Evolutionary conservation across 2,329 filamentous ascomycete species (phyloP), one percentile per base, ranked within the genome.

Genomic region (Alternaria triticimaculans): DNA sequence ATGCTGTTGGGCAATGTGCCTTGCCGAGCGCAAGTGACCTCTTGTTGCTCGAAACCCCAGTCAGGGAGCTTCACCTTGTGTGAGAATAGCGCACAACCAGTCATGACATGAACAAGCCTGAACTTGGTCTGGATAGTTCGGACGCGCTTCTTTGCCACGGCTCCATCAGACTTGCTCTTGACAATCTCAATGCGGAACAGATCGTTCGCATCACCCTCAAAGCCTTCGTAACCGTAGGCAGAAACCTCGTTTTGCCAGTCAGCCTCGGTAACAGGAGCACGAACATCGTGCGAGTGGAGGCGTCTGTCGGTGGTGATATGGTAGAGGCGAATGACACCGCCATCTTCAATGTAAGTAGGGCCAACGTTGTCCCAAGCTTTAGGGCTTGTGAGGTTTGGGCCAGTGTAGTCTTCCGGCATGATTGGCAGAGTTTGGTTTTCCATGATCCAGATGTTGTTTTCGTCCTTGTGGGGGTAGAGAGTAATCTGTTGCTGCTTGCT

Each of bases 401-500:
- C 94, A 70, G 93, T 88, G 58, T 88, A 84, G 60, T 89, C 90
- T 18, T 96, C 85, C 10, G 96, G 96, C 72, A 74, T 74, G 44
- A 74, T 68, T 4, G 72, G 72, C 76, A 97, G 93, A 9, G 96
- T 99, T 83, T 96, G 92, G 80, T 99, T 99, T 84, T 99, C 96
- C 61, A 98, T 79, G 37, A 97, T 82, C 89, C 93, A 99, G 60
- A 97, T 74, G 79, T 99, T 99, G 87, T 99, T 99, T 78, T 97
- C 93, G 75, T 99, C 96, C 86, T 98, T 98, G 87, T 99, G 96
- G 8, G 96, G 96, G 76, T 99, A 99, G 4, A 99, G 88, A 1
- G 96, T 99, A 73, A 99, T 93, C 80, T 99, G 96, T 81, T 99
- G 96, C 83, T 99, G 96, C 85, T 97, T 96, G 86, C 94, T 97